Base-by-base conservation (phyloP, 208 protist species). In the Leishmania major region DNA sequence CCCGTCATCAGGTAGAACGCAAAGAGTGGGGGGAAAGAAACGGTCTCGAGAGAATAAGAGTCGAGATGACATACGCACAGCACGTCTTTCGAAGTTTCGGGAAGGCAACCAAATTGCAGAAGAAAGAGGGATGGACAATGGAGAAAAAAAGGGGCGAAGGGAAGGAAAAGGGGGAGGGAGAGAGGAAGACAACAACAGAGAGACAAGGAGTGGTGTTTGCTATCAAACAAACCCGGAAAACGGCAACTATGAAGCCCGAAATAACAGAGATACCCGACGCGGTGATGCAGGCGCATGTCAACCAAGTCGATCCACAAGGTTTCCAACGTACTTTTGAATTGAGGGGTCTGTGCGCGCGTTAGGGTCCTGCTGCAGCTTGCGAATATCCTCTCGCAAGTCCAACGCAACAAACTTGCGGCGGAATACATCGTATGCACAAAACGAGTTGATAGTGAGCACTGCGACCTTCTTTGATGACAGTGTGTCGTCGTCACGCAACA, bases 401-500 rank as follows among this genome's bases (percentile, higher is more conserved):
- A 93, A 78, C 45, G 76, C 49, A 43, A 95, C 53, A 80, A 99
- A 93, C 40, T 85, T 87, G 25, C 75, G 76, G 31, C 89, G 84
- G 71, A 96, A 98, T 22, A 97, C 79, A 13, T 96, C 87, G 80
- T 98, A 97, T n/a, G 78, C 66, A 79, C 94, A 98, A 69, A 98
- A 98, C 22, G 97, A 96, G 71, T 94, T 96, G 49, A 99, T 88
- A 1, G 96, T 96, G 45, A 98, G 93, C 47, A 98, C 83, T 13
- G 93, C 91, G 47, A 97, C 96, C 81, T 96, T 96, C 80, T 92
- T 95, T 49, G 94, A 79, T 7, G 82, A 67, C 37, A 86, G 37
- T 13, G 86, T 91, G 64, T 97, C 93, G 64, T 93, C 94, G 49
- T 90, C 88, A 28, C 82, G 77, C 22, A 98, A 79, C 74, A 96